Base-by-base conservation (phyloP, 192 early-diverging fungal genomes). In the Coemansia sp. region DNA sequence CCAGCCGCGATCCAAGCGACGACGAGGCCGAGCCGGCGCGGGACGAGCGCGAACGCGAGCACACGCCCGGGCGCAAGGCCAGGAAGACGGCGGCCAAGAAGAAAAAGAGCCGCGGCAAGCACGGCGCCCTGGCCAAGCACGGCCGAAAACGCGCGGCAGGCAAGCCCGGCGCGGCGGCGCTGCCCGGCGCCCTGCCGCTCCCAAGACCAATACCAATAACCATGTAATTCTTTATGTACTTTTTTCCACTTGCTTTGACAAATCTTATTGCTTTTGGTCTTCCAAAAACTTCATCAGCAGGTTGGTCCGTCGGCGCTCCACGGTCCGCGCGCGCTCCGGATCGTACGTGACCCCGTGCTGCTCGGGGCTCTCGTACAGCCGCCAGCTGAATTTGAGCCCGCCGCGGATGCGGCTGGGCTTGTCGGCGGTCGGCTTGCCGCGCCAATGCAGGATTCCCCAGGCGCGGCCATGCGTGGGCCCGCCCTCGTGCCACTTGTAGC, bases 401-500 rank as follows among this genome's bases (percentile, higher is more conserved):
- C 70, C 70, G 11, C 56, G 45, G 42, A 74, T 66, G 25, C 63
- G 58, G 32, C 50, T 48, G 12, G 70, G 64, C n/a, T 54, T 39
- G 1, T 62, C 31, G 8, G 44, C 26, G 0, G 58, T 32, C 1
- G 41, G 28, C 42, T 67, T 67, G 5, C 70, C 70, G 35, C 55
- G 52, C 70, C 70, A 74, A 39, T 35, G 59, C 32, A 62, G 22
- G 8, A 74, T 55, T 0, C 59, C 70, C 70, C 70, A 74, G 8
- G 64, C 63, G 19, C 67, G 62, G n/a, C 70, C 70, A 28, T 74
- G 70, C 2, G 64, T 74, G 2, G 70, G 70, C 23, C 67, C 38
- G 17, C 52, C 43, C 27, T 55, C 50, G 56, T 62, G 67, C 17
- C 46, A 32, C 27, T 50, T 74, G 64, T 67, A 74, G 39, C 67